Evolutionary conservation across 78 protist species (phyloP), one percentile per base, ranked within the genome.

Genomic region (Corallochytrium limacisporum): DNA sequence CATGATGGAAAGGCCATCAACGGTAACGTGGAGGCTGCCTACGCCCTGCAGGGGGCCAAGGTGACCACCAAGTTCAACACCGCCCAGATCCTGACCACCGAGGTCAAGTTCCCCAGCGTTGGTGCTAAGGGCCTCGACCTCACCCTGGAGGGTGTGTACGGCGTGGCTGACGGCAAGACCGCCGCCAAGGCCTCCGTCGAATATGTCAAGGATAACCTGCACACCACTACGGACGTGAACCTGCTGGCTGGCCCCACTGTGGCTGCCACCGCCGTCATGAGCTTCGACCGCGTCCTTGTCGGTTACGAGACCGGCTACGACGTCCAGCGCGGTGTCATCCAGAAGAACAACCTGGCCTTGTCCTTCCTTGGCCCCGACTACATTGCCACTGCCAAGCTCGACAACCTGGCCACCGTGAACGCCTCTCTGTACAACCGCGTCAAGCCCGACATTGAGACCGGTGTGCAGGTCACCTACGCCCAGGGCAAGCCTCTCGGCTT

Each of bases 51-150:
- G 24, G 8, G 43, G 6, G 48, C 72, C 28, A 20, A 22, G 24
- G 8, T 66, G 6, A 66, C 72, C 28, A 35, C 43, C 38, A 66
- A 66, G 43, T 66, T 59, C 59, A 66, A 43, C 32, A 66, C 65
- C 54, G n/a, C 16, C 24, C 24, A 48, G 22, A 24, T 66, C 18
- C 36, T 66, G n/a, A 10, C 31, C 42, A 60, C 26, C 29, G 65
- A 57, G 63, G 33, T 39, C 42, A 20, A 33, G 13, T 8, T 39
- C 35, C 0, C 10, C 32, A 28, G 33, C 16, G 15, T 9, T 7
- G 44, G 26, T 7, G 63, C 63, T 13, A 39, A 57, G 26, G 63
- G 63, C 32, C 63, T 57, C 0, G 33, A 57, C 44, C 18, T 28
- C 20, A 39, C 26, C 38, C 18, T 28, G 44, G 63, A 57, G 18